phyloP scores from a whole-genome alignment of 306 rosid species.

The Trifolium pratense region DNA sequence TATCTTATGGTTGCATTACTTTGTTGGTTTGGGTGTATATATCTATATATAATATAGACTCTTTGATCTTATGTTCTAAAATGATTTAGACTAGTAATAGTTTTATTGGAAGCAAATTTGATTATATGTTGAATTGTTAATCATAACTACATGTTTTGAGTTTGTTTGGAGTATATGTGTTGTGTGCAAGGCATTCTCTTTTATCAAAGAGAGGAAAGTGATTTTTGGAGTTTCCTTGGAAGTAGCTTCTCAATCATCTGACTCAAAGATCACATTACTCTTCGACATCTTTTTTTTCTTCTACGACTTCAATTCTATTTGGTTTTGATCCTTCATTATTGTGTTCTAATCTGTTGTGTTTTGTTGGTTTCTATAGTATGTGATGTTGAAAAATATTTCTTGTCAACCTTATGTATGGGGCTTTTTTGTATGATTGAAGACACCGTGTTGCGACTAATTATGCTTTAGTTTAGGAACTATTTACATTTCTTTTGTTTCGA shows the following conservation, averaged over 20 bases:
- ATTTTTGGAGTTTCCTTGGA: background rate
- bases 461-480: background rate
- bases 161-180: background rate
- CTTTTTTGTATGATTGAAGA: background rate
- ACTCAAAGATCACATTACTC: background rate
- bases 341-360: background rate
- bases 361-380: conserved; percentile 15
- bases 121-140: background rate
- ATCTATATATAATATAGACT: no score
- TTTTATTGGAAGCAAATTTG: background rate
- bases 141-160: background rate
- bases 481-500: background rate
- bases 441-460: background rate
- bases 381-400: background rate
- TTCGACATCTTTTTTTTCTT: background rate
- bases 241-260: background rate
- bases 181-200: background rate
- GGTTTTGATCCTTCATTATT: conserved; percentile 4
- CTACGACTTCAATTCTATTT: background rate
- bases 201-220: background rate
- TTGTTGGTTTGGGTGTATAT: background rate
- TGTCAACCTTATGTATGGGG: background rate
- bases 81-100: background rate
- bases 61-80: background rate
- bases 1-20: conserved; percentile 4